Percentiles rank a stretch among this genome's conserved stretches.
Evolutionary conservation across 2,329 filamentous ascomycete species (phyloP).

Genomic region (Canariomyces notabilis): DNA sequence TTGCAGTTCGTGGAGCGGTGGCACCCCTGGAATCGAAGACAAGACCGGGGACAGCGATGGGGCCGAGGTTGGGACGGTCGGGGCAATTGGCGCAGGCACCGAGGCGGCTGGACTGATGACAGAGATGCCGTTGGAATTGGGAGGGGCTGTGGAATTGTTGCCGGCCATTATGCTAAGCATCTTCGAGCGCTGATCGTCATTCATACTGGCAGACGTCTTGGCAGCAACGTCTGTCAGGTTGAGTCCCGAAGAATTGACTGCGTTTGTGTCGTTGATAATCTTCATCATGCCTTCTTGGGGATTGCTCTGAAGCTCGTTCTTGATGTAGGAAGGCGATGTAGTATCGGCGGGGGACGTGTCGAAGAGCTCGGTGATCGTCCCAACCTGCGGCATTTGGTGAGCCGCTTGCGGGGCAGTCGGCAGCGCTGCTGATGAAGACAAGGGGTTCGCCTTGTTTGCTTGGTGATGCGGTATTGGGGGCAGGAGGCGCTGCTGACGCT

Average conservation of each 20-base stretch:
- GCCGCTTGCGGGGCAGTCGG: conserved; percentile 28
- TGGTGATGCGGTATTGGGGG: conserved; percentile 47
- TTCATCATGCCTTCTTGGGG: conserved; percentile 60
- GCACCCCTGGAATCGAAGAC: conserved; percentile 42
- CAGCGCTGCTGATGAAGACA: conserved; percentile 29
- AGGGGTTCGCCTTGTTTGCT: conserved; percentile 24
- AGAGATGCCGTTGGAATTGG: conserved; percentile 21
- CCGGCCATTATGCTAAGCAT: conserved; percentile 58
- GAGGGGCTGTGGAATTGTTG: conserved; percentile 29
- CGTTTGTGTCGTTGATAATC: conserved; percentile 60
- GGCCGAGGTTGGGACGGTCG: conserved; percentile 7
- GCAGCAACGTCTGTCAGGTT: conserved; percentile 55
- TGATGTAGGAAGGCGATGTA: conserved; percentile 44
- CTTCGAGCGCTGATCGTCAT: conserved; percentile 52
- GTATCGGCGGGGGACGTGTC: conserved; percentile 47
- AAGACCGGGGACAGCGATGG: conserved; percentile 42
- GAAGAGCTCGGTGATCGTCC: conserved; percentile 56
- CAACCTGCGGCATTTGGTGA: conserved; percentile 42
- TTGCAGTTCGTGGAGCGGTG: conserved; percentile 56
- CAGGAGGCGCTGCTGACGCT: conserved; percentile 50
- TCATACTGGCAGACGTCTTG: conserved; percentile 50
- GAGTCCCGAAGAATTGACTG: conserved; percentile 43
- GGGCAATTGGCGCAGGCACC: conserved; percentile 18
- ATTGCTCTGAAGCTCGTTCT: conserved; percentile 52
- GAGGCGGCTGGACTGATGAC: conserved; percentile 12